A percentile compares a stretch with the other conserved stretches of the same genome.
phyloP scores from a whole-genome alignment of 2,329 filamentous ascomycete genomes.

The Epicoccum sorghinum region DNA sequence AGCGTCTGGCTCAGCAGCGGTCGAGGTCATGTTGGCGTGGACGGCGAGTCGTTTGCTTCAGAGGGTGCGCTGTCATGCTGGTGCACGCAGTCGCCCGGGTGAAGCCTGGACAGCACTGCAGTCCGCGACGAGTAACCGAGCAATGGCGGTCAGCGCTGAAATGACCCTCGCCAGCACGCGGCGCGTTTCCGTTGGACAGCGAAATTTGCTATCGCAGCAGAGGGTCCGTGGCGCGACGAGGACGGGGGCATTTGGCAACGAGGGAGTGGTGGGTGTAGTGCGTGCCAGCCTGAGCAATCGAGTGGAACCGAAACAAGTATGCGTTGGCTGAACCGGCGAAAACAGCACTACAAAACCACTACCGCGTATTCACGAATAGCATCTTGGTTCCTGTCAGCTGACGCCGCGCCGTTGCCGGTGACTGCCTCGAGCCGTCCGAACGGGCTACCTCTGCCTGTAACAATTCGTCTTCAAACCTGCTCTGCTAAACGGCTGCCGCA shows the following conservation, averaged over 20 bases:
- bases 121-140: conserved; percentile 23
- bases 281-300: neutral
- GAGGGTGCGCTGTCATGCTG: conserved; percentile 38
- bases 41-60: conserved; percentile 38
- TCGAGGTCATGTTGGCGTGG: conserved; percentile 30
- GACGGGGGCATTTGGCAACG: conserved; percentile 33
- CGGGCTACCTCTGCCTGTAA: conserved; percentile 10
- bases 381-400: conserved; percentile 17
- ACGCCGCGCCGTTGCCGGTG: conserved; percentile 8
- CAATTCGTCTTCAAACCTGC: conserved; percentile 5
- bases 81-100: conserved; percentile 20
- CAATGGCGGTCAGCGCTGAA: conserved; percentile 36
- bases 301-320: conserved; percentile 19
- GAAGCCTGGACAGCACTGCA: conserved; percentile 26
- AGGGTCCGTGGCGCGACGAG: conserved; percentile 28
- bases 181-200: conserved; percentile 41
- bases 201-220: conserved; percentile 29
- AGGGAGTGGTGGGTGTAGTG: conserved; percentile 13
- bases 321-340: conserved; percentile 20
- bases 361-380: conserved; percentile 13
- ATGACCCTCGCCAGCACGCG: conserved; percentile 31
- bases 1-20: conserved; percentile 11
- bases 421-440: conserved; percentile 13
- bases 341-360: conserved; percentile 20
- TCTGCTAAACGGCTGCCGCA: conserved; percentile 17